Percentiles rank a stretch among this genome's conserved stretches.
Conservation (phyloP, 345 rosid genomes). For the Acer saccharum region DNA sequence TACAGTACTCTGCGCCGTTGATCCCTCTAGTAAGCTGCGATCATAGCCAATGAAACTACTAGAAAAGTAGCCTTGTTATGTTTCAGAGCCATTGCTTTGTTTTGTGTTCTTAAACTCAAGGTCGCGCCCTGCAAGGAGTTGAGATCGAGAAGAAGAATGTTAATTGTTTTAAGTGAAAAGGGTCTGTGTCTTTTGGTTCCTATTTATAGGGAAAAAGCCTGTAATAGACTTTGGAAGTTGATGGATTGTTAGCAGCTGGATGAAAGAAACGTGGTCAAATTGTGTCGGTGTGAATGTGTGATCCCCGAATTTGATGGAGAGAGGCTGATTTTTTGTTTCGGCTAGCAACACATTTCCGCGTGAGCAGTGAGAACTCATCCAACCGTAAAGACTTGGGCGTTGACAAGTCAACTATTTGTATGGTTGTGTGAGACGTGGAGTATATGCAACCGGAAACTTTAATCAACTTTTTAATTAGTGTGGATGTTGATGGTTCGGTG, state of each 20-base stretch:
- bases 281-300: neutral
- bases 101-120: slow-evolving; percentile 32
- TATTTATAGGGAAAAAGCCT: slow-evolving; percentile 20
- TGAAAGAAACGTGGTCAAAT: slow-evolving; percentile 16
- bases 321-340: neutral
- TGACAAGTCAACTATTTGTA: slow-evolving; percentile 3
- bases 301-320: too few relatives aligned
- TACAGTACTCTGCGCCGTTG: slow-evolving; percentile 30
- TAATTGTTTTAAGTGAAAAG: neutral
- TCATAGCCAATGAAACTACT: slow-evolving; percentile 9
- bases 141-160: neutral
- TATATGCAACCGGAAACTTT: too few relatives aligned
- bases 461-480: too few relatives aligned
- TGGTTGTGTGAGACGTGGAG: neutral
- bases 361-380: slow-evolving; percentile 22
- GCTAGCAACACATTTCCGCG: slow-evolving; percentile 21
- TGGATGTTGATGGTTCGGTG: too few relatives aligned
- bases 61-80: slow-evolving; percentile 18
- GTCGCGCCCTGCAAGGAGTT: slow-evolving; percentile 37
- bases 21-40: slow-evolving; percentile 28
- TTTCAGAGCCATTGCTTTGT: slow-evolving; percentile 23
- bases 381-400: slow-evolving; percentile 19
- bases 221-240: neutral
- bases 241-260: slow-evolving; percentile 13
- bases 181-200: neutral